Conservation (phyloP, 2,329 filamentous ascomycete genomes). For the Tolypocladium cylindrosporum region DNA sequence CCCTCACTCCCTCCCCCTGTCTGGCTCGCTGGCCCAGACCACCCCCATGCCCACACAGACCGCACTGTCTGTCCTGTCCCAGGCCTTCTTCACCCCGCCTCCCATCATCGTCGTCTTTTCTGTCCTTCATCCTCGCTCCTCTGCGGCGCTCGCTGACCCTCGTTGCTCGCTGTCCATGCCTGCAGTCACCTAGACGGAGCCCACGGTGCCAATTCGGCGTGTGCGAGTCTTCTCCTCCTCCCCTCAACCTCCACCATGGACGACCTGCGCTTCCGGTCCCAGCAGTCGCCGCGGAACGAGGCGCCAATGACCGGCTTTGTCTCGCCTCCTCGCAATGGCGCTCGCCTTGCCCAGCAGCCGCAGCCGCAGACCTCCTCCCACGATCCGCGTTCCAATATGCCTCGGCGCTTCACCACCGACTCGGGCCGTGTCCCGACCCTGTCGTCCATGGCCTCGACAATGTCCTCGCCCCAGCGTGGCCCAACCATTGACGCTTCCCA, state of each 20-base stretch:
- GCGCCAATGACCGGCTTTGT: slow-evolving; percentile 63
- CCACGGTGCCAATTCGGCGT: slow-evolving; percentile 26
- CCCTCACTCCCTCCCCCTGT: slow-evolving; percentile 2
- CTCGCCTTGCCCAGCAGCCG: slow-evolving; percentile 44
- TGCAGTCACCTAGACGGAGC: slow-evolving; percentile 21
- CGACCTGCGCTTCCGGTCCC: slow-evolving; percentile 67
- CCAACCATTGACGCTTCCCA: slow-evolving; percentile 30
- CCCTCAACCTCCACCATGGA: slow-evolving; percentile 43
- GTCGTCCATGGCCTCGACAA: slow-evolving; percentile 31
- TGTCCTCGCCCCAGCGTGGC: slow-evolving; percentile 42
- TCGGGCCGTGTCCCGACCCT: slow-evolving; percentile 72
- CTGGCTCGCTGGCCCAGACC: slow-evolving; percentile 6
- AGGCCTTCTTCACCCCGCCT: slow-evolving; percentile 14
- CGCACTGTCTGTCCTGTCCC: slow-evolving; percentile 10
- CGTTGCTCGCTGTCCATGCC: slow-evolving; percentile 24
- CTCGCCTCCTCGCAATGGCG: slow-evolving; percentile 62
- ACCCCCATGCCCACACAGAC: slow-evolving; percentile 14
- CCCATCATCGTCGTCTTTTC: slow-evolving; percentile 17
- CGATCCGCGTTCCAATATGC: slow-evolving; percentile 68
- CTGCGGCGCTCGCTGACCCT: slow-evolving; percentile 17
- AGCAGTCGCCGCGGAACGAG: slow-evolving; percentile 71
- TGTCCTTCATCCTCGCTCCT: slow-evolving; percentile 12
- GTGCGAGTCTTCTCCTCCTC: slow-evolving; percentile 23
- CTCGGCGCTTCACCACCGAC: slow-evolving; percentile 91
- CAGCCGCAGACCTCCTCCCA: slow-evolving; percentile 24